Evolutionary conservation across 139 green algal genomes (phyloP), one percentile per base, ranked within the genome.

Genomic region (Micromonas pusilla): DNA sequence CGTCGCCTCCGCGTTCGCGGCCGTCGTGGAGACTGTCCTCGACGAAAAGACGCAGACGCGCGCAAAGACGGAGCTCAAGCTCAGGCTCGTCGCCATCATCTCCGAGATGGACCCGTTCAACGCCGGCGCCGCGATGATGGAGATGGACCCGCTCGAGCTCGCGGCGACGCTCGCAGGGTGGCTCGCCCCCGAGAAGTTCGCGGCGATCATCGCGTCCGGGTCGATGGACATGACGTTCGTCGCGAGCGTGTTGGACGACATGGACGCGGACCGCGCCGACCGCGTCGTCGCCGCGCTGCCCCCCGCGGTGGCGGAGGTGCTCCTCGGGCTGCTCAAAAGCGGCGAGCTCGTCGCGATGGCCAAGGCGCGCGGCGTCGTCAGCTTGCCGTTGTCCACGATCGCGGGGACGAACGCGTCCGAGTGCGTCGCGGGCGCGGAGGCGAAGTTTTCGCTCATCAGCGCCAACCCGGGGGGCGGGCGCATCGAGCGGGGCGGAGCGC

Each of bases 211-310:
- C 30, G 31, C 68, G 2, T 33, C 26, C 68, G 68, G 68, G 5
- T 34, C 20, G 34, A 33, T 75, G 37, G 20, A 23, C n/a, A 13
- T 19, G 1, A 36, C 60, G 20, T 25, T 37, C 19, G 68, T 36
- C n/a, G 68, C 20, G 34, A 63, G 20, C 52, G 30, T 53, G n/a
- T 2, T 75, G 5, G 68, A 75, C 37, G 26, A 13, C 30, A 9
- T 75, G 34, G 21, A 60, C 26, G 1, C 62, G 20, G 68, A 75
- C 33, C 23, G 2, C 36, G 68, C 68, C 1, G 68, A 75, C 23
- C 3, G 16, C 20, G 30, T 75, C 37, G 16, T 75, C 21, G 68
- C 68, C 34, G 68, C 68, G 68, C 53, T 75, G 20, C 68, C 68
- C 1, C 68, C 68, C 28, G 33, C 19, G 6, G 16, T 63, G 13